Base-by-base conservation (phyloP, 768 basidiomycete species). In the Lepiota brunneoincarnata region DNA sequence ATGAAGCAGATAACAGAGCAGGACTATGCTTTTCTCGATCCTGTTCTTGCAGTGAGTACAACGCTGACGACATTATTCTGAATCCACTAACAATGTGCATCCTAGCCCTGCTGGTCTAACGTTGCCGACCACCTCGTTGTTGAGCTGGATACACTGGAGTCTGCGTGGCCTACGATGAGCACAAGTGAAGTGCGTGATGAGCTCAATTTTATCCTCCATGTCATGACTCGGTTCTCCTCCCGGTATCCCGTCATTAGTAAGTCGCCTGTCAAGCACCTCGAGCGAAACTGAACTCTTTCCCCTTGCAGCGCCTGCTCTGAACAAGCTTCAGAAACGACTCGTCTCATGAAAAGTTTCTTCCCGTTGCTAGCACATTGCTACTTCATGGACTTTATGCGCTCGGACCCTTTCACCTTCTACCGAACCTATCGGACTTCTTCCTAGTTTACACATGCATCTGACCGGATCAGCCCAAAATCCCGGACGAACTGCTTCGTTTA, bases 21-120 rank as follows among this genome's bases (percentile, higher is more conserved):
- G 59, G 87, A 90, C 61, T 86, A 81, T 58, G 76, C 79, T 36
- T 86, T 82, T 67, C 75, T 90, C n/a, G 89, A 91, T 69, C 89
- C 89, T 21, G 81, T 90, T 58, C 75, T 90, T 57, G 87, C 84
- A 48, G 88, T 90, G 72, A 59, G 86, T 45, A 17, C 40, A 5
- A 21, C 17, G 11, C 23, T 24, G 20, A 54, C 11, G 53, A 40
- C 59, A 39, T 61, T 54, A 37, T 45, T 9, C n/a, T 6, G 39
- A 15, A 26, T 46, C 26, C 4, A 40, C 35, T 47, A 43, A 48
- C 18, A 45, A 61, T 37, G 40, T 54, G 24, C 34, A 47, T 14
- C 59, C 28, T 59, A 88, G 88, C 79, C 83, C 7, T 89, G 87
- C 59, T 89, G 89, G 89, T 83, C 83, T 14, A 75, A 74, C 49